phyloP scores from a whole-genome alignment of 176 grass and related monocot species.

The Alopecurus myosuroides region DNA sequence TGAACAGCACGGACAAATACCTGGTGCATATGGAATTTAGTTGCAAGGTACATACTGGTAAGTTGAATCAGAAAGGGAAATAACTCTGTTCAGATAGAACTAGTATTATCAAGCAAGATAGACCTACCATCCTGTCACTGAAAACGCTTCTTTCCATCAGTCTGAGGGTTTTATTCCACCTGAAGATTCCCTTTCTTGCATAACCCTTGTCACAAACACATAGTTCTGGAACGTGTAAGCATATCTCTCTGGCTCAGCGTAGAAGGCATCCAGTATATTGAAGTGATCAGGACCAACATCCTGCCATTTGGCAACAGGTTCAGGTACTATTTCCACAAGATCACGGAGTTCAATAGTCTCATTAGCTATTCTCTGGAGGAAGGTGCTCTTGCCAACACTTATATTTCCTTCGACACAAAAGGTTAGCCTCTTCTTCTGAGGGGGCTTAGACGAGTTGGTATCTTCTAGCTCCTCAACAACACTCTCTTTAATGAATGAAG shows the following conservation, averaged over 20 bases:
- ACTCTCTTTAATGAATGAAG: slow-evolving; percentile 89
- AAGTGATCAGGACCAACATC: slow-evolving; percentile 96
- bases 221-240: slow-evolving; percentile 99
- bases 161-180: slow-evolving; percentile 91
- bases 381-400: slow-evolving; percentile 93
- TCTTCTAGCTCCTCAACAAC: slow-evolving; percentile 76
- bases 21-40: slow-evolving; percentile 24
- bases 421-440: slow-evolving; percentile 71
- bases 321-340: slow-evolving; percentile 94
- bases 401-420: slow-evolving; percentile 99
- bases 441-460: slow-evolving; percentile 32
- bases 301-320: slow-evolving; percentile 92
- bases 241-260: slow-evolving; percentile 82
- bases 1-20: slow-evolving; percentile 96
- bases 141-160: slow-evolving; percentile 99
- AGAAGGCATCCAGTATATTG: slow-evolving; percentile 92
- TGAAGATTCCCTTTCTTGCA: slow-evolving; percentile 98
- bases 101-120: slow-evolving; percentile 20
- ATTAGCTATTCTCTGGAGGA: slow-evolving; percentile 93
- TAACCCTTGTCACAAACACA: slow-evolving; percentile 95
- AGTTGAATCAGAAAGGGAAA: neutral
- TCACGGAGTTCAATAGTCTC: slow-evolving; percentile 94
- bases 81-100: neutral
- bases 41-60: neutral
- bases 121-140: slow-evolving; percentile 89